Percentiles rank a stretch among this genome's conserved stretches.
phyloP scores from a whole-genome alignment of 2,329 filamentous ascomycete genomes.

The Davidsoniella australis region DNA sequence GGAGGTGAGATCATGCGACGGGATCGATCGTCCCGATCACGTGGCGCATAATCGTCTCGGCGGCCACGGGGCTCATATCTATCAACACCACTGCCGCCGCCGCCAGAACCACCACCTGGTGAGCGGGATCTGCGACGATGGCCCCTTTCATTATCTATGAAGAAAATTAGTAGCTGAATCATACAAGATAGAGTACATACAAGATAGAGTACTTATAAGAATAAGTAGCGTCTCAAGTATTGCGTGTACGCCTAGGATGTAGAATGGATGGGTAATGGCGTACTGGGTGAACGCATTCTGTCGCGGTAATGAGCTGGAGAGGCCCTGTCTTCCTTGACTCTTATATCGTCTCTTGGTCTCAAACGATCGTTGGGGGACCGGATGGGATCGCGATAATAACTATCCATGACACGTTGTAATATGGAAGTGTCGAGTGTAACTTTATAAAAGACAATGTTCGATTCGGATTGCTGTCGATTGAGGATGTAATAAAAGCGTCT shows the following conservation, averaged over 20 bases:
- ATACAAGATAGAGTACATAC: not conserved
- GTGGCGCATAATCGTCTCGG: slow-evolving; percentile 46
- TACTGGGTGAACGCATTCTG: slow-evolving; percentile 54
- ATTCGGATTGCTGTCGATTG: slow-evolving; percentile 10
- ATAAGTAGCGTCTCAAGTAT: too few relatives aligned
- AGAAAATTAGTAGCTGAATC: slow-evolving; percentile 5
- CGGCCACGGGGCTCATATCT: slow-evolving; percentile 52
- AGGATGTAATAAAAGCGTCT: slow-evolving; percentile 15
- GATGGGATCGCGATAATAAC: slow-evolving; percentile 37
- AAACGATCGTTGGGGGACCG: slow-evolving; percentile 38
- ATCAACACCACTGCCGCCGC: slow-evolving; percentile 33
- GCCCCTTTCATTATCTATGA: slow-evolving; percentile 37
- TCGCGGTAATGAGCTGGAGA: slow-evolving; percentile 28
- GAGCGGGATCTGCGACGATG: slow-evolving; percentile 51
- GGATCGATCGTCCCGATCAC: slow-evolving; percentile 39
- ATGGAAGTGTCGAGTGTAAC: not conserved
- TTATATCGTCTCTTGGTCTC: slow-evolving; percentile 33
- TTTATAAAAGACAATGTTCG: not conserved
- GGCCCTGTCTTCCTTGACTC: slow-evolving; percentile 33
- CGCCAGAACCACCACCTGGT: slow-evolving; percentile 28
- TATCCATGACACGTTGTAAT: slow-evolving; percentile 29
- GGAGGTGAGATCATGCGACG: slow-evolving; percentile 41
- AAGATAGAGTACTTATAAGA: too few relatives aligned
- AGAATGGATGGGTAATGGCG: slow-evolving; percentile 19
- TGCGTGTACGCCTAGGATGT: not conserved